A percentile compares a stretch with the other conserved stretches of the same genome.
phyloP scores from a whole-genome alignment of 352 stramenopile species.

The Phytophthora sp. region DNA sequence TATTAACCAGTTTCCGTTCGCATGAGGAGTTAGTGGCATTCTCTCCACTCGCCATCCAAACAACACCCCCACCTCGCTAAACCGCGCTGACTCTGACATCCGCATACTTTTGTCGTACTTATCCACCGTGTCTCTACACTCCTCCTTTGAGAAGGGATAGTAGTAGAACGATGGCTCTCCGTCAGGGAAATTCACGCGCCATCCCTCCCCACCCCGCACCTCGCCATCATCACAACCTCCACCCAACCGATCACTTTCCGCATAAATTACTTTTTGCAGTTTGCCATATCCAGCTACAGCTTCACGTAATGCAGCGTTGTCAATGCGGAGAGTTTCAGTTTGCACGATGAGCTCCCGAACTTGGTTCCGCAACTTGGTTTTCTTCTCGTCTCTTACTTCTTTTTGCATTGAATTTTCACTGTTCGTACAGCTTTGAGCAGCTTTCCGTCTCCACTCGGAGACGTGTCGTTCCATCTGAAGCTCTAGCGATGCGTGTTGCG shows the following conservation, averaged over 20 bases:
- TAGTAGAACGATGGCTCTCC: conserved; percentile 35
- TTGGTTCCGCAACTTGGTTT: background rate
- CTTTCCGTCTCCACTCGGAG: background rate
- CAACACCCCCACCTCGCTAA: conserved; percentile 19
- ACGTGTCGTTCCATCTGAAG: background rate
- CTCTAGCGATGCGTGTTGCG: conserved; percentile 1
- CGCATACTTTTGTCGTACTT: conserved; percentile 18
- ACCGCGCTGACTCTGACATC: background rate
- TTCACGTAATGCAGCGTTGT: conserved; percentile 32
- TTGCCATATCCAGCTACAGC: conserved; percentile 13
- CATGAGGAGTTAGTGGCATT: conserved; percentile 10
- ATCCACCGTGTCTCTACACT: conserved; percentile 19
- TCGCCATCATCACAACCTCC: background rate
- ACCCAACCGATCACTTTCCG: background rate
- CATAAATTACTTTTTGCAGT: conserved; percentile 15
- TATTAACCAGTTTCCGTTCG: conserved; percentile 10
- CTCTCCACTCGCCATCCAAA: conserved; percentile 35
- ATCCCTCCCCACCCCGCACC: background rate
- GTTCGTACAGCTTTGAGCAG: background rate
- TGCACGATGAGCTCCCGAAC: conserved; percentile 21
- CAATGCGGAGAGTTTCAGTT: conserved; percentile 27
- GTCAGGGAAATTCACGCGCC: conserved; percentile 17
- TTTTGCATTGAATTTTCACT: no score
- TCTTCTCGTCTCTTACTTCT: no score
- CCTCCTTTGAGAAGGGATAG: conserved; percentile 20